Base-by-base conservation (phyloP, 805 yeast species). In the Barnettozyma californica region DNA sequence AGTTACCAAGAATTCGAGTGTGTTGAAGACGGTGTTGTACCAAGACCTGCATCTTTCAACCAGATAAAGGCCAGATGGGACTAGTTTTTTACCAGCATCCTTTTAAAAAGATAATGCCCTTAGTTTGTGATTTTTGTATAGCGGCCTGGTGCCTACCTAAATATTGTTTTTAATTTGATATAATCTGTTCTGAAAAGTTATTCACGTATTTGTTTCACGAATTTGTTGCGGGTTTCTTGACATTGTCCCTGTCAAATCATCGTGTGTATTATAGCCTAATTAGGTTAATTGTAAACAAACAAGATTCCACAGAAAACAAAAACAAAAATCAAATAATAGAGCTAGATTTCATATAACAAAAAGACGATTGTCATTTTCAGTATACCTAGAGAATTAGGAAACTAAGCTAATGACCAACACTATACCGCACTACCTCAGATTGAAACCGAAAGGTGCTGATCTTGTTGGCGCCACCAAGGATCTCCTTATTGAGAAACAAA, bases 341-440 rank as follows among this genome's bases (percentile, higher is more conserved):
- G n/a, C 11, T 29, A 23, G n/a, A 14, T 8, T 11, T 13, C 33
- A 13, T 3, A 13, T 16, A 16, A n/a, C n/a, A 29, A 13, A 5
- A 13, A 29, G 16, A 9, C 16, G 16, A 26, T 9, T 13, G 4
- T 3, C 31, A 9, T 13, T 27, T 27, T 27, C 31, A 13, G 33
- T 3, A 29, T 23, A 23, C 5, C 23, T n/a, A 35, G 14, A 35
- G 21, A 3, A 23, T 20, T 6, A 35, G 6, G 38, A 10, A 14
- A 8, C 9, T 11, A 35, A 5, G 14, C 6, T 13, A 25, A 40
- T 40, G 43, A 16, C 34, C 34, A 40, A 40, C n/a, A 40, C 23
- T 4, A 57, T 69, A 2, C 72, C 73, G 5, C 68, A 67, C 21
- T 69, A 67, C 48, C 53, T 73, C 45, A 61, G 76, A 34, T 57